Percentiles rank a stretch among this genome's conserved stretches.
Evolutionary conservation across 1,284 basidiomycete genomes (phyloP).

Genomic region (Rhodofomes roseus): DNA sequence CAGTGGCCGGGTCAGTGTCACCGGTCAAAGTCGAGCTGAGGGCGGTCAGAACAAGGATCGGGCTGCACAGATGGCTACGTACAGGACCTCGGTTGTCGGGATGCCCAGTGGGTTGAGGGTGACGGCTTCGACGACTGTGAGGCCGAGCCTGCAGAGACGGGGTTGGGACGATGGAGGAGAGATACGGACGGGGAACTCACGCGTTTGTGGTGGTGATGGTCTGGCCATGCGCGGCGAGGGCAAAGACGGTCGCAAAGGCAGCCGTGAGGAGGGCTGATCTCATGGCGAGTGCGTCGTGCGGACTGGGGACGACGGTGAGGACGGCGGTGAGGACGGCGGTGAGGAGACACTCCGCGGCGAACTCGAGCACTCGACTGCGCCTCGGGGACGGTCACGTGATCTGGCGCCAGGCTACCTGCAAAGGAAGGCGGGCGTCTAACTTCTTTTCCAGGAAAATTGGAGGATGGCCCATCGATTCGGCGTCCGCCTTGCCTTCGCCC

Average conservation of each 20-base stretch:
- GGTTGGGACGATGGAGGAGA: neutral
- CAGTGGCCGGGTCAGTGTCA: neutral
- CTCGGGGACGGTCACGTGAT: no score
- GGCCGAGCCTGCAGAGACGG: slow-evolving; percentile 39
- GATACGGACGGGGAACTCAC: slow-evolving; percentile 30
- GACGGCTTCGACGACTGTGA: slow-evolving; percentile 50
- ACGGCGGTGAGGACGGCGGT: neutral
- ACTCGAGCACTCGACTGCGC: neutral
- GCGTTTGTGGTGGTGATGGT: slow-evolving; percentile 40
- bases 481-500: neutral
- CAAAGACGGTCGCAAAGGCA: slow-evolving; percentile 26
- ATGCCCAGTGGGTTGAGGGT: slow-evolving; percentile 41
- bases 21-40: no score
- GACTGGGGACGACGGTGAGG: neutral
- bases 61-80: no score
- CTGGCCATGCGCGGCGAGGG: slow-evolving; percentile 37
- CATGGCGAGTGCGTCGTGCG: slow-evolving; percentile 8
- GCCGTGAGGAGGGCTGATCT: slow-evolving; percentile 7
- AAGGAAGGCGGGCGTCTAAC: neutral
- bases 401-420: neutral
- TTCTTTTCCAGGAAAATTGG: slow-evolving; percentile 12
- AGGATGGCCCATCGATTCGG: slow-evolving; percentile 30
- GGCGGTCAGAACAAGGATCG: neutral
- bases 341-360: no score
- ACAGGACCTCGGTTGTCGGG: slow-evolving; percentile 43